Base-by-base conservation (phyloP, 495 filamentous ascomycete genomes). In the Acidiella bohemica region DNA sequence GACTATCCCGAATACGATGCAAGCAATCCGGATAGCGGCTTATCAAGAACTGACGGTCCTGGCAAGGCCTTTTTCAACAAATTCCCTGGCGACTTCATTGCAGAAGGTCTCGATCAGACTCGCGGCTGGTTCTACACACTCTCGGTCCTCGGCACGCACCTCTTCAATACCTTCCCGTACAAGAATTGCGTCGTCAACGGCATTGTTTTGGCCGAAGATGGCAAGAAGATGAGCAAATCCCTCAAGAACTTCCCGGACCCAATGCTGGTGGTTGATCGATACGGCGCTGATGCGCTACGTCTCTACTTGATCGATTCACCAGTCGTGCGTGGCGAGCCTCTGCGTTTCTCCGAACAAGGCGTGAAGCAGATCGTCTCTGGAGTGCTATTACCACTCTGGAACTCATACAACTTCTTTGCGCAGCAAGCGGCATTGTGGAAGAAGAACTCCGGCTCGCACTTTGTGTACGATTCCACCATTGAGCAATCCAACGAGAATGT, bases 151-250 rank as follows among this genome's bases (percentile, higher is more conserved):
- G 90, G 88, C 32, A 90, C 81, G 5, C 85, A 93, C 53, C 72
- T 97, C 12, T 95, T 92, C 51, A 84, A 82, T 14, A 71, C 74
- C 13, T 75, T 87, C 0, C 92, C 90, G 0, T 97, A 94, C 71
- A 79, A 88, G 64, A 95, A 96, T 58, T 93, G 86, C 53, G 82
- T 96, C 10, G 92, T 96, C 31, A 96, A 93, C 53, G 90, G 90
- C 9, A 92, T 97, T 39, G 90, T 97, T 1, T 68, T 97, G 22
- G 90, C 79, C 5, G 86, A 93, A 59, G 86, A 96, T 53, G 90
- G 90, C 37, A 95, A 94, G 67, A 97, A 97, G 67, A 97, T 97
- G 90, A 95, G 87, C 1, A 97, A 97, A 67, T 74, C 92, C 28
- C 66, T 94, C 27, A 90, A 95, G 67, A 97, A 97, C 60, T 97